Evolutionary conservation across 805 yeast species (phyloP).

Genomic region (Lipomyces yamadae): DNA sequence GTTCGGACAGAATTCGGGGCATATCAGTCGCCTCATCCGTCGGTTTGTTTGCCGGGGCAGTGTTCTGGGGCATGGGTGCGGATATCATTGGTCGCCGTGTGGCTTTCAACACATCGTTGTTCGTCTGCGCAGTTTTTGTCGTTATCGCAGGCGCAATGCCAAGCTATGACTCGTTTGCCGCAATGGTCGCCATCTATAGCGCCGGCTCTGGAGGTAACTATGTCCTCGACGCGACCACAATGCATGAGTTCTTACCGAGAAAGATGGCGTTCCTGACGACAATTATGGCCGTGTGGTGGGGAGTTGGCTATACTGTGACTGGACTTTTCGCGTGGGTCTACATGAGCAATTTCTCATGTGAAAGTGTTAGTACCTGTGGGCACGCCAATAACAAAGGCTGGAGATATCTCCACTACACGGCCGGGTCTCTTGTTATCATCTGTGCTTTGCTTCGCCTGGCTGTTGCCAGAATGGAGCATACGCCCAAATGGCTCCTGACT

Average conservation of each 20-base stretch:
- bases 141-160: conserved; percentile 60
- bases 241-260: conserved; percentile 58
- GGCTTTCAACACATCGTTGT: conserved; percentile 57
- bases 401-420: conserved; percentile 61
- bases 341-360: conserved; percentile 57
- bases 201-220: conserved; percentile 63
- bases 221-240: conserved; percentile 59
- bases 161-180: conserved; percentile 52
- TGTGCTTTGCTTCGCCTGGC: conserved; percentile 57
- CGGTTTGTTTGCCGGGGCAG: conserved; percentile 59
- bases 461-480: conserved; percentile 54
- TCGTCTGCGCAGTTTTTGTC: conserved; percentile 57
- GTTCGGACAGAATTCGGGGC: conserved; percentile 46
- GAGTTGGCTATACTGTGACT: conserved; percentile 63
- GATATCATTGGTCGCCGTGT: conserved; percentile 59
- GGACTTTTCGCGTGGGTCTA: conserved; percentile 61
- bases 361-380: conserved; percentile 51
- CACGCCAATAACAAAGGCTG: conserved; percentile 60
- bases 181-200: conserved; percentile 53
- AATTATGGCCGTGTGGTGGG: conserved; percentile 65
- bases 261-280: conserved; percentile 58
- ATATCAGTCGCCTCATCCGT: conserved; percentile 55
- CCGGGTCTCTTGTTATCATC: conserved; percentile 58
- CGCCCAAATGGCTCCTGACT: conserved; percentile 61
- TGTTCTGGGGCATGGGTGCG: conserved; percentile 62